Percentiles rank a stretch among this genome's conserved stretches.
Conservation (phyloP, 257 asterid genomes). For the Osmanthus fragrans region DNA sequence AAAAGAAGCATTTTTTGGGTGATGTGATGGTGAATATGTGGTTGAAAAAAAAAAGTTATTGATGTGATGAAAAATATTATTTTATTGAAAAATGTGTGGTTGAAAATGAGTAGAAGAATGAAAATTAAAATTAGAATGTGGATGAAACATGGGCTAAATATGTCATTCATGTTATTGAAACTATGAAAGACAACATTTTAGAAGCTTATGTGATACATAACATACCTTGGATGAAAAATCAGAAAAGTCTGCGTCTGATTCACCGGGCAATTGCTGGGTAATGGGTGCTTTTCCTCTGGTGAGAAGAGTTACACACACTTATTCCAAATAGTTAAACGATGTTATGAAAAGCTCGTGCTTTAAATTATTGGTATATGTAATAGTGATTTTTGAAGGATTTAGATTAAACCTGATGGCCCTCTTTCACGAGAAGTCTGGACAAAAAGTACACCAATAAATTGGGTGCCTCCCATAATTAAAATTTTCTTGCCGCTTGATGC, state of each 20-base stretch:
- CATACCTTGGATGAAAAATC: slow-evolving; percentile 78
- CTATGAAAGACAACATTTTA: background rate
- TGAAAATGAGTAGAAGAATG: too few species aligned
- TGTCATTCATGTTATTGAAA: background rate
- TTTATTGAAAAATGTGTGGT: too few species aligned
- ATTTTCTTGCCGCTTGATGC: slow-evolving; percentile 91
- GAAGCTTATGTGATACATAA: background rate
- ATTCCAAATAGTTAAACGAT: background rate
- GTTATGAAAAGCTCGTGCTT: background rate
- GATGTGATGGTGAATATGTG: too few species aligned
- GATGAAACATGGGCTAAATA: too few species aligned
- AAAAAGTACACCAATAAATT: slow-evolving; percentile 82
- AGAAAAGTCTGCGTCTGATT: slow-evolving; percentile 69
- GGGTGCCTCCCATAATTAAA: slow-evolving; percentile 97
- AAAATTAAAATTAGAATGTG: too few species aligned
- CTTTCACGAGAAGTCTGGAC: slow-evolving; percentile 93
- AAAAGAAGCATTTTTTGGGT: too few species aligned
- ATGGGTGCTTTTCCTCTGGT: slow-evolving; percentile 97
- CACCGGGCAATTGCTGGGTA: slow-evolving; percentile 86
- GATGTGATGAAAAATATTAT: too few species aligned
- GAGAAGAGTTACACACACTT: slow-evolving; percentile 77
- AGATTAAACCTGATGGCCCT: slow-evolving; percentile 80
- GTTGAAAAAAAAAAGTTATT: too few species aligned
- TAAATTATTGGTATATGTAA: background rate
- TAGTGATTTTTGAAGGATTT: background rate